Conservation (phyloP, 257 asterid species). For the Jacaranda mimosifolia region DNA sequence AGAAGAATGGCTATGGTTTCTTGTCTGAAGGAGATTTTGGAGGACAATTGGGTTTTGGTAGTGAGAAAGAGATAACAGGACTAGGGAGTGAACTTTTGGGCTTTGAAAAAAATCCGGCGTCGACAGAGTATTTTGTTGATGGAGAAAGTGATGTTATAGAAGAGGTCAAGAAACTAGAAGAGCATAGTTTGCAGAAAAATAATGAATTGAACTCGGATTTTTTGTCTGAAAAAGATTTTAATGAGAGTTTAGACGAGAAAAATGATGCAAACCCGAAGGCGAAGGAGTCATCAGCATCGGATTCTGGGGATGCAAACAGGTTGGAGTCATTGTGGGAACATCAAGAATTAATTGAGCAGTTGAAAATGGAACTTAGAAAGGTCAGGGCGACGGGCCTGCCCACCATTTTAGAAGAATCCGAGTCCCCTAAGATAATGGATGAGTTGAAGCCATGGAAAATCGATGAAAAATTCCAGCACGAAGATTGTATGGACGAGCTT, state of each 20-base stretch:
- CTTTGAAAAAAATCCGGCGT: conserved; percentile 11
- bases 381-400: conserved; percentile 71
- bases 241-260: conserved; percentile 30
- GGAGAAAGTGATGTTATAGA: conserved; percentile 44
- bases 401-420: conserved; percentile 73
- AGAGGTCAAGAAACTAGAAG: conserved; percentile 35
- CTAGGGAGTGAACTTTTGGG: conserved; percentile 33
- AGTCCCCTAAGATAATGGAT: conserved; percentile 59
- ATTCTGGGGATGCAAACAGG: conserved; percentile 48
- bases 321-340: conserved; percentile 77
- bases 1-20: conserved; percentile 46
- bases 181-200: not conserved
- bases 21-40: conserved; percentile 61
- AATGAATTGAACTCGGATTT: conserved; percentile 29
- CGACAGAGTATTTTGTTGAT: conserved; percentile 2
- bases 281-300: conserved; percentile 31
- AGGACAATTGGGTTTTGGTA: conserved; percentile 32
- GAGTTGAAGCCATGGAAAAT: conserved; percentile 78
- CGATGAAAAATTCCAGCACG: conserved; percentile 56
- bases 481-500: conserved; percentile 64
- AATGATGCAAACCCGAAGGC: conserved; percentile 32
- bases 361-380: conserved; percentile 71
- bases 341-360: conserved; percentile 78
- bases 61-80: conserved; percentile 24
- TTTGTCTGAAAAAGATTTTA: conserved; percentile 51